Evolutionary conservation across 1,284 basidiomycete species (phyloP).

Genomic region (Austroboletus olivaceoglutinosus): DNA sequence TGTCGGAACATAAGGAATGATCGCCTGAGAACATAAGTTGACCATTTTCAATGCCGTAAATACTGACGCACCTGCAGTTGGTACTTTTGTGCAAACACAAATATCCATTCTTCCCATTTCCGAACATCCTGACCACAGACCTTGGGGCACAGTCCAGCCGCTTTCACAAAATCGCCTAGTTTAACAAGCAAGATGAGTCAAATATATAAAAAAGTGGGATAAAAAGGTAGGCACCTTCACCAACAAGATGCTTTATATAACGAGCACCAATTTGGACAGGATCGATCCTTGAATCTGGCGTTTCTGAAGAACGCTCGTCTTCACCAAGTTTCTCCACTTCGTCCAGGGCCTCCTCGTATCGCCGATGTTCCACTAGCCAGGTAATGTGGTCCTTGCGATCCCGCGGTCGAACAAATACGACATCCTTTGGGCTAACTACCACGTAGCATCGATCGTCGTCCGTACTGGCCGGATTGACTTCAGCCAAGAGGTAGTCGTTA

Average conservation of each 20-base stretch:
- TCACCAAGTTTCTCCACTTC: constrained; percentile 68
- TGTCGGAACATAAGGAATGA: constrained; percentile 90
- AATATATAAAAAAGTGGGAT: not conserved
- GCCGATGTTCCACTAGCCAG: constrained; percentile 86
- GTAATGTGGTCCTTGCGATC: constrained; percentile 89
- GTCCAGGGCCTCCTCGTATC: constrained; percentile 87
- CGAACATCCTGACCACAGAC: constrained; percentile 79
- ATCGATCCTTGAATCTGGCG: constrained; percentile 45
- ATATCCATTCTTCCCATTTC: constrained; percentile 96
- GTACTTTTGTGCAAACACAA: constrained; percentile 82
- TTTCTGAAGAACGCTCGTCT: constrained; percentile 22
- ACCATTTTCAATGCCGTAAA: not conserved
- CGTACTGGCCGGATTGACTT: constrained; percentile 35
- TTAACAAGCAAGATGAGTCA: constrained; percentile 1
- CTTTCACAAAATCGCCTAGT: constrained; percentile 76
- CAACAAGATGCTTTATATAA: constrained; percentile 80
- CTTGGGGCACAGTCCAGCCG: constrained; percentile 83
- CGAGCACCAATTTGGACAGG: constrained; percentile 77
- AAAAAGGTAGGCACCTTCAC: constrained; percentile 54
- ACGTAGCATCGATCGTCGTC: constrained; percentile 58
- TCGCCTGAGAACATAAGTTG: constrained; percentile 47
- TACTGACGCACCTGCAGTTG: constrained; percentile 64
- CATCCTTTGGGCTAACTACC: constrained; percentile 81
- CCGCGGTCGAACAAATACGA: constrained; percentile 83
- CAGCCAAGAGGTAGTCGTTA: constrained; percentile 84